Base-by-base conservation (phyloP, 1,284 basidiomycete genomes). In the Irpex sp. region DNA sequence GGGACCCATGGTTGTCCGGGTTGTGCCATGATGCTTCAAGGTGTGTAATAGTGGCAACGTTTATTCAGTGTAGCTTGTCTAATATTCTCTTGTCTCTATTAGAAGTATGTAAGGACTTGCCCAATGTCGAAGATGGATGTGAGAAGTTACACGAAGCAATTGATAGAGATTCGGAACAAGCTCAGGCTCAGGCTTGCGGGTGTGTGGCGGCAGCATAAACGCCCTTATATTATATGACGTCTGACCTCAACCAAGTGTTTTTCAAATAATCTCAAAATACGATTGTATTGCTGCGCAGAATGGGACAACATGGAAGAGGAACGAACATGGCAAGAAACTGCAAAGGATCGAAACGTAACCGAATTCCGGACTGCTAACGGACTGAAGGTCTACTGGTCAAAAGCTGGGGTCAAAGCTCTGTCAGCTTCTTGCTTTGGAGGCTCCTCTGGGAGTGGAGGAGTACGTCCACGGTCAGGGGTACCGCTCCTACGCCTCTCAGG, bases 401-500 rank as follows among this genome's bases (percentile, higher is more conserved):
- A 81, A 67, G 79, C 77, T 66, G 84, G 84, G 7, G 82, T 83
- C 66, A 79, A 78, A 60, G 79, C 83, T 70, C 74, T 74, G 67
- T 82, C 80, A 64, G 82, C 81, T 31, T 84, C 82, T 68, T 82
- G 82, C 71, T 82, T 82, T 47, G 40, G 11, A 19, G 64, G 65
- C 15, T 78, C 79, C 49, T 79, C 81, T 38, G 79, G 78, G 49
- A 72, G 74, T 40, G 79, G 74, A 17, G 74, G 83, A 40, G 83
- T 82, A 73, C 81, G 78, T 62, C 77, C 76, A 62, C 77, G 76
- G 58, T 84, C 81, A 4, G 83, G 84, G 15, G 80, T 79, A 5
- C 77, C 77, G 72, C 82, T 85, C 63, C 83, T 76, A 65, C 81
- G 77, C 68, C 80, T 78, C 31, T 83, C 82, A 54, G 80, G 80